Conservation (phyloP, 257 asterid genomes). For the Penstemon davidsonii region DNA sequence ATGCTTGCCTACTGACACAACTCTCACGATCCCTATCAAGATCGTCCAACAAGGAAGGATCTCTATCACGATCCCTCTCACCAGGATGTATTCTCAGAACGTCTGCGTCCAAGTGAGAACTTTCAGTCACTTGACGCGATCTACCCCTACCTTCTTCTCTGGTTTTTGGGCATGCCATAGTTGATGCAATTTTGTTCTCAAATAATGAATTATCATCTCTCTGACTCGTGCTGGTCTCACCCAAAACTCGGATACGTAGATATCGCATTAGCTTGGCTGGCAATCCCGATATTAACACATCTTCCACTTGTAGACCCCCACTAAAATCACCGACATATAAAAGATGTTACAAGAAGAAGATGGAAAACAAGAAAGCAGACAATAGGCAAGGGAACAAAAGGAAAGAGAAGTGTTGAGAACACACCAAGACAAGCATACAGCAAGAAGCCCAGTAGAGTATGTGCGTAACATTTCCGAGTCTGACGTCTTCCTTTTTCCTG, state of each 20-base stretch:
- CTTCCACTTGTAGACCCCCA: slow-evolving; percentile 90
- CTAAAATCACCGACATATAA: slow-evolving; percentile 44
- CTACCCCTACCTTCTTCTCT: slow-evolving; percentile 80
- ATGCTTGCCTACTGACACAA: slow-evolving; percentile 41
- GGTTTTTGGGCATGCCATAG: slow-evolving; percentile 40
- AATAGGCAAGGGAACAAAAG: neutral
- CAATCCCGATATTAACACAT: slow-evolving; percentile 86
- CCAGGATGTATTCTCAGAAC: slow-evolving; percentile 35
- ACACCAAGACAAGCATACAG: slow-evolving; percentile 78
- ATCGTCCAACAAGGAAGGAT: slow-evolving; percentile 43
- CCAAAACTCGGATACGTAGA: slow-evolving; percentile 76
- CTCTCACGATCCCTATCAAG: slow-evolving; percentile 54
- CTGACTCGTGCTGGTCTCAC: slow-evolving; percentile 63
- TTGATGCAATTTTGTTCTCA: slow-evolving; percentile 53
- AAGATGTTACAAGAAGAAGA: slow-evolving; percentile 24
- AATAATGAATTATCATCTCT: slow-evolving; percentile 53
- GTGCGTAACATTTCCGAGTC: slow-evolving; percentile 84
- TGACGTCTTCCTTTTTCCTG: slow-evolving; percentile 56
- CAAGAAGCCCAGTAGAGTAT: slow-evolving; percentile 90
- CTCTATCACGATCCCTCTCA: slow-evolving; percentile 45
- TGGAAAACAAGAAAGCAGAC: neutral
- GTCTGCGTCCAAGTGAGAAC: slow-evolving; percentile 53
- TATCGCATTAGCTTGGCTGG: slow-evolving; percentile 87
- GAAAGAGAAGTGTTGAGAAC: slow-evolving; percentile 27
- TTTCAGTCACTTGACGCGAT: slow-evolving; percentile 53